phyloP scores from a whole-genome alignment of 306 rosid genomes.

The Echinosophora koreensis region DNA sequence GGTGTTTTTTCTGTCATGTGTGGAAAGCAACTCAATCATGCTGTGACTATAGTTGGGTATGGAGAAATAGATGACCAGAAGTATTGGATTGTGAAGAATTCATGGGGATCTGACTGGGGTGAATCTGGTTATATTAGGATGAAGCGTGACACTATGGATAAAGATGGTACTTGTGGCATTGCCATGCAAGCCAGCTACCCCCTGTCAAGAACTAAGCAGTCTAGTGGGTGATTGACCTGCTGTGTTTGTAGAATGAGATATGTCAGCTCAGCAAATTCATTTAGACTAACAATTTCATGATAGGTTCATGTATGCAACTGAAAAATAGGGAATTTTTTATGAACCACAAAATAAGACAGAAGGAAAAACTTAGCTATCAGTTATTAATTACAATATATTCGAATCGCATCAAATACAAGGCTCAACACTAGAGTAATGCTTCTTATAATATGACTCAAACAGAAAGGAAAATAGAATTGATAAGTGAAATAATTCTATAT shows the following conservation, averaged over 20 bases:
- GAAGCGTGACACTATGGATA: conserved; percentile 38
- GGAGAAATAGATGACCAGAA: conserved; percentile 43
- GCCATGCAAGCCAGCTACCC: conserved; percentile 78
- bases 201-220: conserved; percentile 46
- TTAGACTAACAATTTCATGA: conserved; percentile 11
- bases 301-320: conserved; percentile 25
- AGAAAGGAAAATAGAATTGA: background rate
- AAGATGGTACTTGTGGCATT: conserved; percentile 73
- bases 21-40: conserved; percentile 74
- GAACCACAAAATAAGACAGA: background rate
- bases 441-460: background rate
- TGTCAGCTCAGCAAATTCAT: background rate
- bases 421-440: background rate
- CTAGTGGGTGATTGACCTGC: conserved; percentile 33
- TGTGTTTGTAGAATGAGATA: background rate
- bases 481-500: background rate
- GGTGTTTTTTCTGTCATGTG: conserved; percentile 68
- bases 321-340: conserved; percentile 24
- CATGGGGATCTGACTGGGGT: conserved; percentile 85
- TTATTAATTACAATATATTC: background rate
- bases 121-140: conserved; percentile 74
- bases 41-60: conserved; percentile 70
- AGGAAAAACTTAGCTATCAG: background rate
- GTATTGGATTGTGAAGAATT: conserved; percentile 82
- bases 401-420: background rate